Percentiles rank a stretch among this genome's conserved stretches.
Evolutionary conservation across 169 alveolate species (phyloP).

Genomic region (Perkinsus olseni): DNA sequence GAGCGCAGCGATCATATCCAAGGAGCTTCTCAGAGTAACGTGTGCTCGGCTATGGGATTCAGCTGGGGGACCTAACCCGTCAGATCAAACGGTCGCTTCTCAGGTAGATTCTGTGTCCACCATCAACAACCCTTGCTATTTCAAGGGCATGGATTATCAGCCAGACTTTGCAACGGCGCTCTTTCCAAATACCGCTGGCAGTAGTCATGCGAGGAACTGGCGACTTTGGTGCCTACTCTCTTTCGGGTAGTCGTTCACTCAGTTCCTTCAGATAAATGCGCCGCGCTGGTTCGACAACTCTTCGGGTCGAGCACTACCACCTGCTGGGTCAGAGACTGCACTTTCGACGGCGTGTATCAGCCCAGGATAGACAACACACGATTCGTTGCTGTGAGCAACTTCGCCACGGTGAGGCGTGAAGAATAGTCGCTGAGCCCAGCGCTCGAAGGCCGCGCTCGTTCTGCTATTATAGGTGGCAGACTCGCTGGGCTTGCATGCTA

Average conservation of each 20-base stretch:
- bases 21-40: background rate
- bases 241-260: background rate
- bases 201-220: background rate
- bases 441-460: background rate
- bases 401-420: background rate
- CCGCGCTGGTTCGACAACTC: background rate
- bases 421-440: background rate
- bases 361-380: background rate
- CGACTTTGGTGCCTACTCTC: background rate
- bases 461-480: background rate
- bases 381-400: background rate
- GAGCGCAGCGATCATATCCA: background rate
- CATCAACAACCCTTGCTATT: background rate
- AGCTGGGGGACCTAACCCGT: too few species aligned
- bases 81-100: too few species aligned
- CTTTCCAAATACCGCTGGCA: background rate
- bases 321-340: background rate
- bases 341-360: background rate
- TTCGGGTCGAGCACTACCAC: background rate
- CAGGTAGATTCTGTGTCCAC: background rate
- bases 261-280: background rate
- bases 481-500: background rate
- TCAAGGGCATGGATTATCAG: background rate
- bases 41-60: too few species aligned
- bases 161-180: background rate